Base-by-base conservation (phyloP, 1,284 basidiomycete genomes). In the Ganoderma meredithae region DNA sequence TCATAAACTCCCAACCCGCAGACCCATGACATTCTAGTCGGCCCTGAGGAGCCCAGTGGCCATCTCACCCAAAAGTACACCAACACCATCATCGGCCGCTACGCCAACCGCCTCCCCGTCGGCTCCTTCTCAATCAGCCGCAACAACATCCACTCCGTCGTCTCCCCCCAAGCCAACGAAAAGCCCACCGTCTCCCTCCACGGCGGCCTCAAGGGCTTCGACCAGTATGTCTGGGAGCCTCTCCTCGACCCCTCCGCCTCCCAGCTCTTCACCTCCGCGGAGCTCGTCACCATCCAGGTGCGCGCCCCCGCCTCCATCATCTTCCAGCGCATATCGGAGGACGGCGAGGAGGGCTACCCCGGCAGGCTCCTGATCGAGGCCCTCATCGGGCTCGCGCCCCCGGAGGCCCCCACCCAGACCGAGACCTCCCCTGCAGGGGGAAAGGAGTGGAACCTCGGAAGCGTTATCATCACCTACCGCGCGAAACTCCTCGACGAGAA, bases 21-120 rank as follows among this genome's bases (percentile, higher is more conserved):
- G 89, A 90, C 89, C 10, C 89, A 92, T 79, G 91, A 93, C 77
- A 85, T 93, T 68, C 85, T 93, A 60, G 83, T 92, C 71, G 91
- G 91, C 15, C 91, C 91, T 39, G 89, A 92, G 80, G 79, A 82
- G 40, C 87, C 90, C 63, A 76, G 83, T 69, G 87, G 84, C 73
- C 90, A 92, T 77, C 76, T 82, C 55, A 80, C 76, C 13, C 84
- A 88, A 76, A 91, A 89, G 79, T 93, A 92, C 79, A 88, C 85
- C 59, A 93, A 93, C 79, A 87, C 88, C 13, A 84, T 92, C 75
- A 83, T 93, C 66, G 92, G 92, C 33, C 83, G 90, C 72, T 93
- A 92, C 72, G 82, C 90, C 47, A 93, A 93, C 79, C 85, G 91
- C 40, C 82, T 94, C 61, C 90, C 91, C 2, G 86, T 85, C 22